Evolutionary conservation across 108 stramenopile species (phyloP), one percentile per base, ranked within the genome.

Genomic region (Stephanodiscus minutulus): DNA sequence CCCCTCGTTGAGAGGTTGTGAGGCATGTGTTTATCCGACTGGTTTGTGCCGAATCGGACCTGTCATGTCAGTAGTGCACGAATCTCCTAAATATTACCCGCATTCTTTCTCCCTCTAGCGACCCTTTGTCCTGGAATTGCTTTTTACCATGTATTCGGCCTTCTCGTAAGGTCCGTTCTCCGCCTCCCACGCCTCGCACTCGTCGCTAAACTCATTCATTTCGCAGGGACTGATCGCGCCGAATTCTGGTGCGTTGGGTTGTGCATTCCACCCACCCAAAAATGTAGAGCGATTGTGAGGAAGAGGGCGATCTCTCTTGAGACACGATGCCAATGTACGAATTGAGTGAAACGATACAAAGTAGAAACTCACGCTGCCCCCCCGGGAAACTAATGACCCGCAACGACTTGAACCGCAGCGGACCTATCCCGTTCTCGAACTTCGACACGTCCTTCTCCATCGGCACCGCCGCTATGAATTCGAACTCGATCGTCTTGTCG

Each of bases 211-310:
- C 68, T 96, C 95, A 68, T 97, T 94, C 96, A 97, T 97, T 75
- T 97, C 96, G 72, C 96, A 97, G 17, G 95, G 95, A 70, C 82
- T 93, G 55, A 97, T 94, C 18, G 94, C 94, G 24, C 96, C 96
- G 79, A 90, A 97, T 74, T 94, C 94, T 60, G 31, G 11, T 17
- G 43, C 15, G 20, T n/a, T 0, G 11, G 39, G 18, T 15, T n/a
- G 50, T 3, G 12, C 7, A 20, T 52, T 52, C 7, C 22, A 7
- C n/a, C 20, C 22, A 24, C 22, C 20, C 22, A 24, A 7, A 24
- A 24, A 18, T 0, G 50, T 52, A 24, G 10, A 20, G 22, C 7
- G 50, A 3, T 20, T 24, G 50, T 18, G 7, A 48, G 2, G 15
- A 5, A 1, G 3, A 18, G 18, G 3, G 3, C 15, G 2, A 1